phyloP scores from a whole-genome alignment of 2,329 filamentous ascomycete species.

The Pochonia chlamydosporia region DNA sequence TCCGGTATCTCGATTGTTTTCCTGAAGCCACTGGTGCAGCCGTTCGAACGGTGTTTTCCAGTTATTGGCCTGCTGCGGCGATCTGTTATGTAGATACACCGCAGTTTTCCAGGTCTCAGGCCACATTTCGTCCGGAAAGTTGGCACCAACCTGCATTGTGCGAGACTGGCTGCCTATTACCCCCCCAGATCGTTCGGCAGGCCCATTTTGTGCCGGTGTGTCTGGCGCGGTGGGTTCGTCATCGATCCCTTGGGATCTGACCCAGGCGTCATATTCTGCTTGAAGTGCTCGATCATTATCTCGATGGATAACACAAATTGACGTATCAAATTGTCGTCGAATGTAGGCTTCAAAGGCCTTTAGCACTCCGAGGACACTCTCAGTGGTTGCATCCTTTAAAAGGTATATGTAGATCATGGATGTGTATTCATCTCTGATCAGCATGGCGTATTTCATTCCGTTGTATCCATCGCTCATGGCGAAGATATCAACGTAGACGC shows the following conservation, averaged over 20 bases:
- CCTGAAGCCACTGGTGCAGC: constrained; percentile 4
- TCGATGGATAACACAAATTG: constrained; percentile 2
- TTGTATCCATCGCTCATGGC: constrained; percentile 3
- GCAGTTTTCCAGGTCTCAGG: neutral
- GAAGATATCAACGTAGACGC: constrained; percentile 1
- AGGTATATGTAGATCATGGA: neutral
- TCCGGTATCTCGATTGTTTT: constrained; percentile 1
- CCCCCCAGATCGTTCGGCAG: neutral
- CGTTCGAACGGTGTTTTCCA: constrained; percentile 2
- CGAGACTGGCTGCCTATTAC: constrained; percentile 2
- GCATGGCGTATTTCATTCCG: neutral
- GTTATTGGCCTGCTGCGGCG: constrained; percentile 1
- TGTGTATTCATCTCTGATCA: constrained; percentile 3
- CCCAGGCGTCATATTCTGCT: neutral
- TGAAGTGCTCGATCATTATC: constrained; percentile 1
- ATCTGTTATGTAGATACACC: constrained; percentile 8
- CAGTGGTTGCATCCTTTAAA: neutral
- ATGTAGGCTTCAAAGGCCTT: neutral
- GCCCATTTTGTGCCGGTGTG: constrained; percentile 3
- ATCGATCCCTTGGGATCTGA: neutral
- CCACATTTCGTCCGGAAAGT: constrained; percentile 2
- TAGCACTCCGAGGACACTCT: too few relatives aligned
- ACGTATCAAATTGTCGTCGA: neutral
- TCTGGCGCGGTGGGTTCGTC: neutral
- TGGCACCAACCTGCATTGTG: constrained; percentile 1